Evolutionary conservation across 1,284 basidiomycete species (phyloP), one percentile per base, ranked within the genome.

Genomic region (Austroboletus novae-zelandiae): DNA sequence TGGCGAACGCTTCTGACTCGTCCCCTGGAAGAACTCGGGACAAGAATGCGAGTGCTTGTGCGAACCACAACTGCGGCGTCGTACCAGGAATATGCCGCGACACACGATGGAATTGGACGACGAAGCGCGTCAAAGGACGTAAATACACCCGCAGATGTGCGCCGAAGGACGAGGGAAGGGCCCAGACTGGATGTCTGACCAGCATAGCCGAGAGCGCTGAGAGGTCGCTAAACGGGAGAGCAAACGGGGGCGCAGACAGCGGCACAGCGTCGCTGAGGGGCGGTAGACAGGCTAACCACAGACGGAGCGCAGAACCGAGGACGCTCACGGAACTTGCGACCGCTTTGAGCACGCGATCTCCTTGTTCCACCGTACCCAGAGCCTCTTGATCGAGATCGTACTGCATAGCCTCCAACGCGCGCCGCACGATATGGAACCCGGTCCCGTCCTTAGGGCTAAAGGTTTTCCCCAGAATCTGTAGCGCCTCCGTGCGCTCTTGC

Each of bases 241-340:
- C 48, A 59, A 85, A 83, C 0, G 81, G 81, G 9, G 80, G 79
- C 1, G 69, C 56, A 4, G 66, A 56, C 13, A 74, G 59, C 2
- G 71, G 34, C 20, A n/a, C 27, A 9, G 59, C 64, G 30, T 70
- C 66, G 42, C 23, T 31, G 14, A 71, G 66, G 0, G 75, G 68
- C 3, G 83, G 76, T 8, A 80, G 59, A 57, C 81, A 85, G 1
- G 81, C 75, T 2, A 87, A 60, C 78, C 82, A 86, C 3, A 89
- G 67, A 4, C 83, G 78, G n/a, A 86, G 72, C 0, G 69, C 76
- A 9, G 80, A 72, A 3, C 71, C 65, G 35, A 88, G 61, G 6
- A 74, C 61, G 9, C 57, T 61, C 3, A 43, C 32, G 0, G 45
- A 50, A 14, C 17, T n/a, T 1, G 58, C 52, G 7, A 61, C 50